A percentile compares a stretch with the other conserved stretches of the same genome.
Conservation (phyloP, 2,329 filamentous ascomycete genomes). For the Claviceps sp. region DNA sequence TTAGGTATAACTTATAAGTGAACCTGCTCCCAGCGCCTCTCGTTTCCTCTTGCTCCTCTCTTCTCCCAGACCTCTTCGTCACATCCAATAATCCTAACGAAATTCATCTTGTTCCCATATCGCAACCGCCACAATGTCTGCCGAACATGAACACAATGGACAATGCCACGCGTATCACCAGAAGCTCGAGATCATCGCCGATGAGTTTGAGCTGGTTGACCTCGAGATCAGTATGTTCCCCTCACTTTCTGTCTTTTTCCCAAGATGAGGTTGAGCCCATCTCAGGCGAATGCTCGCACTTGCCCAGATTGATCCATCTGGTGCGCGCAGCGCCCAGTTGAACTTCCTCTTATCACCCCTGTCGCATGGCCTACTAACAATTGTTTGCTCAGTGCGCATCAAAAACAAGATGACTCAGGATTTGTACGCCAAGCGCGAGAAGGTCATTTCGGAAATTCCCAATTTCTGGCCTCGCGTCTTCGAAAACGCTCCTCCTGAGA, state of each 20-base stretch:
- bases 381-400: slow-evolving; percentile 47
- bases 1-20: neutral
- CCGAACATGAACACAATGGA: slow-evolving; percentile 20
- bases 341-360: no score
- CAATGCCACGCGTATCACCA: slow-evolving; percentile 49
- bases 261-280: neutral
- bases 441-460: slow-evolving; percentile 57
- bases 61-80: neutral
- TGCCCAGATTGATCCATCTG: neutral
- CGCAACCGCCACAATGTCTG: slow-evolving; percentile 19
- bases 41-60: neutral
- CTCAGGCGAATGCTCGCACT: neutral
- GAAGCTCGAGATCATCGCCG: slow-evolving; percentile 66
- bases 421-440: slow-evolving; percentile 64
- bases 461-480: slow-evolving; percentile 95
- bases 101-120: slow-evolving; percentile 4
- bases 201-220: slow-evolving; percentile 74
- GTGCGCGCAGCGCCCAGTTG: neutral
- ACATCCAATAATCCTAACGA: slow-evolving; percentile 1
- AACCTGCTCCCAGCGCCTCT: neutral
- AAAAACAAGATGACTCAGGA: slow-evolving; percentile 54
- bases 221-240: slow-evolving; percentile 60
- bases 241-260: neutral
- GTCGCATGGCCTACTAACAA: neutral
- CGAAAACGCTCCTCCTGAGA: slow-evolving; percentile 70